Conservation (phyloP, 352 stramenopile genomes). For the Phytophthora fragariae region DNA sequence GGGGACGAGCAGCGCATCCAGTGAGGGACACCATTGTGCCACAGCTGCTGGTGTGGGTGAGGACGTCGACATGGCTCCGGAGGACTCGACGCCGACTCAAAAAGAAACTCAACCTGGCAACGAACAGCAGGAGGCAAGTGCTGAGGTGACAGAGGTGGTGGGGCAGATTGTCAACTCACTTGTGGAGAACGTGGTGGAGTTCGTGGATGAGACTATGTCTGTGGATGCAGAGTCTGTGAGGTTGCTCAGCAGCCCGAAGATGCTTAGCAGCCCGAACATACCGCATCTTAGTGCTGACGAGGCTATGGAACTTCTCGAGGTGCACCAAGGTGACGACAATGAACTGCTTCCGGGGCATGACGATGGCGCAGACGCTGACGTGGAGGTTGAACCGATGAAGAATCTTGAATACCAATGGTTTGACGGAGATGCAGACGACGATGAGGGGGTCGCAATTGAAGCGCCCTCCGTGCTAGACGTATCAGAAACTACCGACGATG, state of each 20-base stretch:
- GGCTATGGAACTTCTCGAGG: slow-evolving; percentile 33
- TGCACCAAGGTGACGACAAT: slow-evolving; percentile 34
- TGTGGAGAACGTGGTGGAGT: slow-evolving; percentile 28
- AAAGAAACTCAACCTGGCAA: not conserved
- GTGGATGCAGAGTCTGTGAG: slow-evolving; percentile 22
- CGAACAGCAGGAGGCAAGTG: not conserved
- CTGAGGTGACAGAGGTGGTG: slow-evolving; percentile 11
- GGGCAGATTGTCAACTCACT: slow-evolving; percentile 18
- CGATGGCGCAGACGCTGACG: slow-evolving; percentile 15
- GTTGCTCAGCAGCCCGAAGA: slow-evolving; percentile 2
- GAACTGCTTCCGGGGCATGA: slow-evolving; percentile 29
- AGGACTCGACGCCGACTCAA: not conserved
- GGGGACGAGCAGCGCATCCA: not conserved
- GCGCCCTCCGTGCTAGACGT: slow-evolving; percentile 24
- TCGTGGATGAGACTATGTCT: slow-evolving; percentile 15
- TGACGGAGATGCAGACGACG: slow-evolving; percentile 42
- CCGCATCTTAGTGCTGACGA: slow-evolving; percentile 44
- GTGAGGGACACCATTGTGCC: not conserved
- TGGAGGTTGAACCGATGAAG: slow-evolving; percentile 15
- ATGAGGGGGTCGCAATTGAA: slow-evolving; percentile 26
- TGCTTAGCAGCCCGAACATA: slow-evolving; percentile 20
- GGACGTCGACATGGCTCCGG: slow-evolving; percentile 14
- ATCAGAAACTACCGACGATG: slow-evolving; percentile 33
- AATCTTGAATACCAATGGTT: slow-evolving; percentile 49
- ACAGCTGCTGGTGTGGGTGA: not conserved